Conservation (phyloP, 257 asterid species). For the Galeopsis tetrahit region DNA sequence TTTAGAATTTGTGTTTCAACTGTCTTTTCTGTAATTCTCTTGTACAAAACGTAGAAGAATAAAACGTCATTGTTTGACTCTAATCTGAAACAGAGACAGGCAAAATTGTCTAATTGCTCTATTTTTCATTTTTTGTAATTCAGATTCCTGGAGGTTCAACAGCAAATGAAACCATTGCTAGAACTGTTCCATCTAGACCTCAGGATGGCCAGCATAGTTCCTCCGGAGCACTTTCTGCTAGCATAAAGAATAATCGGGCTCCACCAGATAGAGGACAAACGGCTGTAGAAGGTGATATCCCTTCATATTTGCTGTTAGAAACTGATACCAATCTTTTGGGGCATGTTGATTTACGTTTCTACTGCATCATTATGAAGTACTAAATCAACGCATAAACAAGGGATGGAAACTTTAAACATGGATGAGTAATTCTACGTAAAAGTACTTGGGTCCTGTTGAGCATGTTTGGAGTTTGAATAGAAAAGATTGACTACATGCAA, state of each 20-base stretch:
- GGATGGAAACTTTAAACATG: slow-evolving; percentile 18
- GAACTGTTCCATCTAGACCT: slow-evolving; percentile 79
- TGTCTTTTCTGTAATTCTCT: slow-evolving; percentile 20
- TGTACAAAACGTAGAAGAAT: slow-evolving; percentile 22
- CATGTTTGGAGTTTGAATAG: slow-evolving; percentile 25
- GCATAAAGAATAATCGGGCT: slow-evolving; percentile 38
- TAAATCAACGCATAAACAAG: slow-evolving; percentile 1
- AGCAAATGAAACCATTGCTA: slow-evolving; percentile 57
- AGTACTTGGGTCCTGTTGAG: not conserved
- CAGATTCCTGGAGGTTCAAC: slow-evolving; percentile 52
- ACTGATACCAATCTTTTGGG: slow-evolving; percentile 9
- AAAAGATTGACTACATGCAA: not conserved
- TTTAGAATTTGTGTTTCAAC: slow-evolving; percentile 27
- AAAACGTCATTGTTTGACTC: slow-evolving; percentile 26
- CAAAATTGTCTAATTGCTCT: slow-evolving; percentile 13
- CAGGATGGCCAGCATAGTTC: slow-evolving; percentile 49
- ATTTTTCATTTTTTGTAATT: slow-evolving; percentile 29
- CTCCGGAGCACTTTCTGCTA: slow-evolving; percentile 38
- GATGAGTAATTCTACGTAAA: not conserved
- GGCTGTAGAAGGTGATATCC: slow-evolving; percentile 58
- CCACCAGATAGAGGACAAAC: slow-evolving; percentile 42
- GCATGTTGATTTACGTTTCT: slow-evolving; percentile 13
- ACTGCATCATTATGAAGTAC: not conserved
- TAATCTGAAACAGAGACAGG: not conserved
- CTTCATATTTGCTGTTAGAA: slow-evolving; percentile 26